Base-by-base conservation (phyloP, 495 filamentous ascomycete genomes). In the Trichodelitschia bisporula region DNA sequence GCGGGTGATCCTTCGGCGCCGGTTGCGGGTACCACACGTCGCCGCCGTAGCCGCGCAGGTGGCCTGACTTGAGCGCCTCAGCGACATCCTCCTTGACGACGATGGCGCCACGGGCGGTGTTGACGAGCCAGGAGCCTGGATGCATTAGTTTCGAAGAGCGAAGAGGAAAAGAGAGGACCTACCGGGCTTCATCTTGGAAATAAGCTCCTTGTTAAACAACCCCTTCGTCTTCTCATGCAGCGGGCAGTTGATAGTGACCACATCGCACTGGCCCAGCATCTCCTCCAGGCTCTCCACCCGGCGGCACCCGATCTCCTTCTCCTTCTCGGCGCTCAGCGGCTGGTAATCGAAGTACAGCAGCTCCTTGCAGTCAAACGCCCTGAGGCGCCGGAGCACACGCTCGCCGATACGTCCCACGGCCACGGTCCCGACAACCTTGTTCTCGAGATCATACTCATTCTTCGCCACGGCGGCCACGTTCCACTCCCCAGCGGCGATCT, bases 341-440 rank as follows among this genome's bases (percentile, higher is more conserved):
- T 97, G 86, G 70, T 97, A 97, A 61, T 97, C 86, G 51, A 77
- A 97, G 73, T 97, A 97, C 34, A 97, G 66, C 23, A 97, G 66
- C 66, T 97, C 86, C 71, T 93, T 97, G 77, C 86, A 97, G 59
- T 92, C 86, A 47, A 95, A 97, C 37, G 82, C 56, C 66, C 82
- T 90, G 25, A 97, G 70, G 43, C 86, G 72, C 54, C 83, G 71
- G 39, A 97, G 64, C 29, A 97, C 86, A 57, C 86, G 84, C 68
- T 97, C 84, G 46, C 86, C 86, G 50, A 97, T 97, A 46, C 86
- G 77, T 48, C 86, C 86, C 33, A 93, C 82, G 44, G 78, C 86
- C 18, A 97, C 86, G 50, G 86, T 97, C 40, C 86, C 86, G 46
- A 97, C 86, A 19, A 91, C 79, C 67, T 97, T 97, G 61, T 64